Percentiles rank a stretch among this genome's conserved stretches.
phyloP scores from a whole-genome alignment of 148 eudicot species.

The Beta vulgaris region DNA sequence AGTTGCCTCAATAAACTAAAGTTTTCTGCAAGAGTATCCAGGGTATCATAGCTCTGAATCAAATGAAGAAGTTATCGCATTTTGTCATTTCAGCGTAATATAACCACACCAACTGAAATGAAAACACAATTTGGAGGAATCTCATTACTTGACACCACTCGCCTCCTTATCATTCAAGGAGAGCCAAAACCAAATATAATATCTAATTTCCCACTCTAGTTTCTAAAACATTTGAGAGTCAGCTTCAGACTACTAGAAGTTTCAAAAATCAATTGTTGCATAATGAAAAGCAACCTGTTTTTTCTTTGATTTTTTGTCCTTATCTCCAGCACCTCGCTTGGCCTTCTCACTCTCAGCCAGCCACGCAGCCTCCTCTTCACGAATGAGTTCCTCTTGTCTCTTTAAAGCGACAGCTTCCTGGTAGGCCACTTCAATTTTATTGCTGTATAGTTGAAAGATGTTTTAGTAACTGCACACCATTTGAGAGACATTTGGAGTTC shows the following conservation, averaged over 20 bases:
- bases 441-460: constrained; percentile 40
- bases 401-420: constrained; percentile 94
- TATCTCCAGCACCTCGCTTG: constrained; percentile 65
- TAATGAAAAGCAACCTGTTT: constrained; percentile 60
- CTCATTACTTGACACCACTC: neutral
- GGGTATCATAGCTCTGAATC: neutral
- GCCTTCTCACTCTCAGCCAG: constrained; percentile 84
- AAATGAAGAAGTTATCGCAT: neutral
- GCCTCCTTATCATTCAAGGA: neutral
- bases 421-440: constrained; percentile 92
- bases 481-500: neutral
- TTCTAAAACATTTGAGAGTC: neutral
- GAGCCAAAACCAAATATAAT: neutral
- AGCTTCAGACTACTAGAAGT: neutral
- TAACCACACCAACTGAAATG: neutral
- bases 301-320: constrained; percentile 86
- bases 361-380: constrained; percentile 94
- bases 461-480: constrained; percentile 5
- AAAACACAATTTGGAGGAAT: neutral
- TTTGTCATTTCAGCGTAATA: neutral
- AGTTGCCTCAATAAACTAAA: neutral
- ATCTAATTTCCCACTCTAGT: neutral
- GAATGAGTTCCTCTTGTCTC: constrained; percentile 99
- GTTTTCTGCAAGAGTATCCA: neutral
- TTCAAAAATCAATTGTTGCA: neutral